Evolutionary conservation across 495 filamentous ascomycete species (phyloP).

Genomic region (Stereocaulon alpinum): DNA sequence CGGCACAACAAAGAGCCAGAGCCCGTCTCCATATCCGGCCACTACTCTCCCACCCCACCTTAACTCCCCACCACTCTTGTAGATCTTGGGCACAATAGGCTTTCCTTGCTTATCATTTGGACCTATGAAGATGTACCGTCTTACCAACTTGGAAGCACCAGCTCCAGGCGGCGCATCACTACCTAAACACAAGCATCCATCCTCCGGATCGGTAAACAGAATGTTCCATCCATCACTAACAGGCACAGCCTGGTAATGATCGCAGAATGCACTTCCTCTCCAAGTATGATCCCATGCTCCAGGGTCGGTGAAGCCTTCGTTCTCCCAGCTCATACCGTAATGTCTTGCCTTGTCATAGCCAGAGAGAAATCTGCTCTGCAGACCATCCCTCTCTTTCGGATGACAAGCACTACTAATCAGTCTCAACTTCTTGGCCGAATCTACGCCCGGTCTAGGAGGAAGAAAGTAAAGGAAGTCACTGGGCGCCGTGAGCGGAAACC

Average conservation of each 20-base stretch:
- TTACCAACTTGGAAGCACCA: constrained; percentile 38
- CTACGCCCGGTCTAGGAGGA: constrained; percentile 41
- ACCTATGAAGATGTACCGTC: constrained; percentile 28
- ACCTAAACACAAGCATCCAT: constrained; percentile 52
- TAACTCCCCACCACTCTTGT: constrained; percentile 51
- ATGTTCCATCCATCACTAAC: constrained; percentile 61
- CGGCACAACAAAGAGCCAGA: constrained; percentile 56
- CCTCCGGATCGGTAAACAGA: constrained; percentile 57
- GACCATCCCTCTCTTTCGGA: constrained; percentile 22
- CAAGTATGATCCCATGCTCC: neutral
- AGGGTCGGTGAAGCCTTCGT: neutral
- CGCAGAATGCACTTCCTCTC: constrained; percentile 18
- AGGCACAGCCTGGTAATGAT: constrained; percentile 60
- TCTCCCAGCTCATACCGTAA: neutral
- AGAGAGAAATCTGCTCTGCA: constrained; percentile 11
- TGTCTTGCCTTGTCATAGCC: neutral
- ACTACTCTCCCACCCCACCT: constrained; percentile 52
- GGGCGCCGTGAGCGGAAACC: constrained; percentile 57
- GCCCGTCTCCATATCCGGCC: constrained; percentile 42
- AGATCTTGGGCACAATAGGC: constrained; percentile 34
- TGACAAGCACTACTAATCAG: constrained; percentile 59
- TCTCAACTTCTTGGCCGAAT: constrained; percentile 47
- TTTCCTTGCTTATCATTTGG: constrained; percentile 28
- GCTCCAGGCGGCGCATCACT: constrained; percentile 51
- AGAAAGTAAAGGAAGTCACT: constrained; percentile 60